A percentile compares a stretch with the other conserved stretches of the same genome.
Conservation (phyloP, 1,139 yeast genomes). For the Debaryomyces robertsiae region DNA sequence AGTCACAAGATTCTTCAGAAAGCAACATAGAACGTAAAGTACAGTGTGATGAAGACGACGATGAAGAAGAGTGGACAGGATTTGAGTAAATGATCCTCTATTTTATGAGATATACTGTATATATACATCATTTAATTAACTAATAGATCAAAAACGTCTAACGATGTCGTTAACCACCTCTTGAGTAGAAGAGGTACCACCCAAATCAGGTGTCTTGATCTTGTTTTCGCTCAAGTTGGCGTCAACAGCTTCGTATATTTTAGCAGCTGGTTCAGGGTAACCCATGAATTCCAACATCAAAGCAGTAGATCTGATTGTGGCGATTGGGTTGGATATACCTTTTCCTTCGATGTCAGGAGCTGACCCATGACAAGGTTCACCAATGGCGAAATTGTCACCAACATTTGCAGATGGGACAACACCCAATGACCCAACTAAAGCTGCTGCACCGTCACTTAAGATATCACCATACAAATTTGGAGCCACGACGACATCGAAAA, state of each 20-base stretch:
- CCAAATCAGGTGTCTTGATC: constrained; percentile 91
- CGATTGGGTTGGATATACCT: constrained; percentile 94
- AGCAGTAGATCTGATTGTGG: constrained; percentile 96
- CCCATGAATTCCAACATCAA: constrained; percentile 98
- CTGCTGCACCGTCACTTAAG: constrained; percentile 98
- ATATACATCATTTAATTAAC: constrained; percentile 1
- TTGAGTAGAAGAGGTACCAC: constrained; percentile 84
- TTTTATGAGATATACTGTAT: neutral
- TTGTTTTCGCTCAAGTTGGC: constrained; percentile 82
- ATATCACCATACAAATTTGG: constrained; percentile 98
- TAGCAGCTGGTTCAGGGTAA: constrained; percentile 83
- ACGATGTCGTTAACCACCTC: constrained; percentile 84
- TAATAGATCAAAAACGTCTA: constrained; percentile 32
- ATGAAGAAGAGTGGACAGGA: constrained; percentile 23
- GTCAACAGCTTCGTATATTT: constrained; percentile 92
- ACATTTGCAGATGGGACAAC: constrained; percentile 98
- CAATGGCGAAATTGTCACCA: constrained; percentile 93
- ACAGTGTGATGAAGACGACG: constrained; percentile 8
- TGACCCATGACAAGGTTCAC: constrained; percentile 99
- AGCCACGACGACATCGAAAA: constrained; percentile 96
- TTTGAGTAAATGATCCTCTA: constrained; percentile 13
- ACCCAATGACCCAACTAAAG: constrained; percentile 95
- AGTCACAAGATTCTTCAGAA: neutral
- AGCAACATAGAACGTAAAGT: constrained; percentile 3
- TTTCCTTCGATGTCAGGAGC: constrained; percentile 98